Conservation (phyloP, 768 basidiomycete species). For the Suillus ampliporus region DNA sequence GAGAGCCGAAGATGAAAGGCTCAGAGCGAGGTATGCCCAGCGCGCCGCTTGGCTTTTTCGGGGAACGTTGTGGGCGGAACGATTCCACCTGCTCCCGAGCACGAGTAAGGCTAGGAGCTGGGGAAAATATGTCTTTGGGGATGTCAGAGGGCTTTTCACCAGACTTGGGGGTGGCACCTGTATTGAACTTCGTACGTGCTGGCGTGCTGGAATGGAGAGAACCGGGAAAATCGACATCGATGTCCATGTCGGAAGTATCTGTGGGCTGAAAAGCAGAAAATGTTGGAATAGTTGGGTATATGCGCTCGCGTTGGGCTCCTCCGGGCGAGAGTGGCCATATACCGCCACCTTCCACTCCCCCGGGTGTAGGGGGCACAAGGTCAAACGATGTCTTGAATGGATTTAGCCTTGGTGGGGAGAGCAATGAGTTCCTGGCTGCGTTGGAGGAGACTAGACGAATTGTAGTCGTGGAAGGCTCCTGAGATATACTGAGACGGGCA, state of each 20-base stretch:
- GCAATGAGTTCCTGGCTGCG: constrained; percentile 23
- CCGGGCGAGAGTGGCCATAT: constrained; percentile 50
- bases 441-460: constrained; percentile 50
- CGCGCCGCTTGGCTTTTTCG: background rate
- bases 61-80: constrained; percentile 23
- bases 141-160: constrained; percentile 38
- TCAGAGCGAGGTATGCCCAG: constrained; percentile 33
- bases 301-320: constrained; percentile 25
- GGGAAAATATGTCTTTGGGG: constrained; percentile 48
- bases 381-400: constrained; percentile 74
- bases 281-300: constrained; percentile 47
- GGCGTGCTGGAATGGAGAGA: constrained; percentile 24
- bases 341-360: constrained; percentile 21
- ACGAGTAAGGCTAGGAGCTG: constrained; percentile 30
- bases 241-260: constrained; percentile 39
- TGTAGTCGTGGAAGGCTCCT: constrained; percentile 52
- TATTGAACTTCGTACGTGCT: constrained; percentile 31
- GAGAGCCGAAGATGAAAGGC: constrained; percentile 82
- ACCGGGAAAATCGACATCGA: constrained; percentile 44
- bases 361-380: constrained; percentile 63
- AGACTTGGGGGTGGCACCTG: constrained; percentile 31
- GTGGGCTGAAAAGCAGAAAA: constrained; percentile 39
- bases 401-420: constrained; percentile 65
- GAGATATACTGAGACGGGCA: constrained; percentile 65
- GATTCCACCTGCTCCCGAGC: constrained; percentile 18